phyloP scores from a whole-genome alignment of 805 yeast genomes.

The Torulaspora microellipsoides region DNA sequence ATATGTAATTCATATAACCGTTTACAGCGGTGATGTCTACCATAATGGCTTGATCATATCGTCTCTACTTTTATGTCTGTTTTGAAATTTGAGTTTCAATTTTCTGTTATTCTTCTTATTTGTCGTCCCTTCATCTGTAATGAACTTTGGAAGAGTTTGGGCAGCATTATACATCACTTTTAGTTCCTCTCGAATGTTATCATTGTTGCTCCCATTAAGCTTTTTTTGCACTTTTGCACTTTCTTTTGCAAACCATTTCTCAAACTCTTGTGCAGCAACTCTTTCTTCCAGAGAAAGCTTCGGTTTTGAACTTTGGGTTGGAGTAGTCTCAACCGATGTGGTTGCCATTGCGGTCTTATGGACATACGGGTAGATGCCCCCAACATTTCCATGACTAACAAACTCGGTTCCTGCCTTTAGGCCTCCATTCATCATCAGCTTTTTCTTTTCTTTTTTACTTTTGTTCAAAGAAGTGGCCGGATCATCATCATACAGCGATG shows the following conservation, averaged over 20 bases:
- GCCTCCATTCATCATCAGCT: conserved; percentile 2
- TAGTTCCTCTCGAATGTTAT: conserved; percentile 10
- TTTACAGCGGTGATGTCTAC: neutral
- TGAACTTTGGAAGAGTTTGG: conserved; percentile 17
- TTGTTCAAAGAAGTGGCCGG: conserved; percentile 5
- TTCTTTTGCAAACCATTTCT: conserved; percentile 84
- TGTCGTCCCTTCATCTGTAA: conserved; percentile 1
- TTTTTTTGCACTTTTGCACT: conserved; percentile 55
- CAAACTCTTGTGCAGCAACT: conserved; percentile 79
- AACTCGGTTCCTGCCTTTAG: conserved; percentile 16
- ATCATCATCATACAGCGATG: conserved; percentile 20
- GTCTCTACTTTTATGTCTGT: conserved; percentile 4
- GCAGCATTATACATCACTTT: conserved; percentile 19
- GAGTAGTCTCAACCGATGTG: neutral
- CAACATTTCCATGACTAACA: conserved; percentile 22
- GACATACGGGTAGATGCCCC: conserved; percentile 19
- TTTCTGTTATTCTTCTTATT: conserved; percentile 17
- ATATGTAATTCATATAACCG: too few relatives aligned
- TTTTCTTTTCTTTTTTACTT: conserved; percentile 8
- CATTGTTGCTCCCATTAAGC: conserved; percentile 19
- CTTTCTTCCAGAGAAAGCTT: conserved; percentile 57
- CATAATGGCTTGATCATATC: neutral
- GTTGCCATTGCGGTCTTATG: conserved; percentile 3
- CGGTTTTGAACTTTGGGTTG: neutral
- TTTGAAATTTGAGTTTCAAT: conserved; percentile 18